Conservation (phyloP, 371 early-diverging fungal genomes). For the Chytridiales sp. region DNA sequence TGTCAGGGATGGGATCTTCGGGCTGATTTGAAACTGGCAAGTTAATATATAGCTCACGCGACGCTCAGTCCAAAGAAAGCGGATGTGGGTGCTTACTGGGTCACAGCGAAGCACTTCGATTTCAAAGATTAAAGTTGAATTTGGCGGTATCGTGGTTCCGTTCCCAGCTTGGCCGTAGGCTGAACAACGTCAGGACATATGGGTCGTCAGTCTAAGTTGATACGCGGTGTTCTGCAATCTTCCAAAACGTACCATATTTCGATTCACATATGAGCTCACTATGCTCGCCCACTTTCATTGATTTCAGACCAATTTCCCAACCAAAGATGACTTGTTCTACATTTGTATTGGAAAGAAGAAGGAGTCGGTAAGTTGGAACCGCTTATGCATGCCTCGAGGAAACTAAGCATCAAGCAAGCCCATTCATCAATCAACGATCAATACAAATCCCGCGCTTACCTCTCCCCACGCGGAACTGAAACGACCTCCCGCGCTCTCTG, state of each 20-base stretch:
- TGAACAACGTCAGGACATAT: constrained; percentile 16
- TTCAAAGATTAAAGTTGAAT: constrained; percentile 48
- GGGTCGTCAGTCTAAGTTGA: background rate
- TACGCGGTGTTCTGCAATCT: background rate
- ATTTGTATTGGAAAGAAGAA: too few species aligned
- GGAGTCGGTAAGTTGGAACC: too few species aligned
- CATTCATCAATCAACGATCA: background rate
- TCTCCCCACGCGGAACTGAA: constrained; percentile 24
- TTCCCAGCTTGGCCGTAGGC: constrained; percentile 46
- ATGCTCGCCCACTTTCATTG: constrained; percentile 61
- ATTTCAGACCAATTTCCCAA: constrained; percentile 64
- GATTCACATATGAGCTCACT: constrained; percentile 31
- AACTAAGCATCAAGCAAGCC: background rate
- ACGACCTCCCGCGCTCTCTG: constrained; percentile 21
- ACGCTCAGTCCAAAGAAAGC: too few species aligned
- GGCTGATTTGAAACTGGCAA: constrained; percentile 17
- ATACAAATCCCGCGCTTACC: constrained; percentile 2
- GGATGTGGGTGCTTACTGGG: constrained; percentile 2
- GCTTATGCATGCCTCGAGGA: too few species aligned
- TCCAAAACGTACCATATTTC: constrained; percentile 43
- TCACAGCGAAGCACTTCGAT: constrained; percentile 37
- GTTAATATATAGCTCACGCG: too few species aligned
- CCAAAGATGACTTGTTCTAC: constrained; percentile 87
- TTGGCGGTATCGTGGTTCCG: constrained; percentile 47
- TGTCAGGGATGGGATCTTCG: constrained; percentile 29